phyloP scores from a whole-genome alignment of 2,329 filamentous ascomycete genomes.

The Albophoma yamanashiensis region DNA sequence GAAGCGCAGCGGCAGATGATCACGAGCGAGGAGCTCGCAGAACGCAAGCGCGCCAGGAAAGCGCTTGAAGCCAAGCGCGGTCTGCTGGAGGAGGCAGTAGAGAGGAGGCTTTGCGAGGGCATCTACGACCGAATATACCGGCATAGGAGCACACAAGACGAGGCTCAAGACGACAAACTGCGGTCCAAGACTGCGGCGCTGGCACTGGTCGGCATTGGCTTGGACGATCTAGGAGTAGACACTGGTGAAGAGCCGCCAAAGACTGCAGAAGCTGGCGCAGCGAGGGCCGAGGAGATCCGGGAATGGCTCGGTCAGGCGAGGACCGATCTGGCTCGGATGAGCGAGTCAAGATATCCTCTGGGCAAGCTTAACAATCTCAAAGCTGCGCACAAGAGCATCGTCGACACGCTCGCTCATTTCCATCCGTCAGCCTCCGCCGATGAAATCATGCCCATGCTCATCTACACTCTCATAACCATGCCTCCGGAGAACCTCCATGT shows the following conservation, averaged over 20 bases:
- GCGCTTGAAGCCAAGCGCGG: conserved; percentile 67
- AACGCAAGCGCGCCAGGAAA: conserved; percentile 68
- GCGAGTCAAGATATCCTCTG: conserved; percentile 74
- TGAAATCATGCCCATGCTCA: conserved; percentile 92
- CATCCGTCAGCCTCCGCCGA: conserved; percentile 82
- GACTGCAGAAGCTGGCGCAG: conserved; percentile 44
- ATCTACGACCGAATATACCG: conserved; percentile 85
- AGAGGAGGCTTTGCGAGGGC: conserved; percentile 73
- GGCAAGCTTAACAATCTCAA: conserved; percentile 87
- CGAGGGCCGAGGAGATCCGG: conserved; percentile 57
- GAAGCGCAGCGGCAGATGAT: conserved; percentile 71
- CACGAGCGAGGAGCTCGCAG: conserved; percentile 72
- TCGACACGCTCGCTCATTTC: conserved; percentile 66
- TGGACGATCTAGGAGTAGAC: conserved; percentile 75
- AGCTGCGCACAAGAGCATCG: conserved; percentile 83
- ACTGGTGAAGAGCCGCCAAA: conserved; percentile 47
- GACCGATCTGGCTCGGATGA: conserved; percentile 65
- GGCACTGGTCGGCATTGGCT: conserved; percentile 80
- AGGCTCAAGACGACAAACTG: conserved; percentile 88
- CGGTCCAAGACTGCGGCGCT: conserved; percentile 89
- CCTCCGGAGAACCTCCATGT: conserved; percentile 77
- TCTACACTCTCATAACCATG: conserved; percentile 88
- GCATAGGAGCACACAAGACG: conserved; percentile 84
- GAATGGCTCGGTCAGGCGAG: conserved; percentile 62
- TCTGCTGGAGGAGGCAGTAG: conserved; percentile 81